Percentiles rank a stretch among this genome's conserved stretches.
phyloP scores from a whole-genome alignment of 2,329 filamentous ascomycete species.

The Grosmannia huntii region DNA sequence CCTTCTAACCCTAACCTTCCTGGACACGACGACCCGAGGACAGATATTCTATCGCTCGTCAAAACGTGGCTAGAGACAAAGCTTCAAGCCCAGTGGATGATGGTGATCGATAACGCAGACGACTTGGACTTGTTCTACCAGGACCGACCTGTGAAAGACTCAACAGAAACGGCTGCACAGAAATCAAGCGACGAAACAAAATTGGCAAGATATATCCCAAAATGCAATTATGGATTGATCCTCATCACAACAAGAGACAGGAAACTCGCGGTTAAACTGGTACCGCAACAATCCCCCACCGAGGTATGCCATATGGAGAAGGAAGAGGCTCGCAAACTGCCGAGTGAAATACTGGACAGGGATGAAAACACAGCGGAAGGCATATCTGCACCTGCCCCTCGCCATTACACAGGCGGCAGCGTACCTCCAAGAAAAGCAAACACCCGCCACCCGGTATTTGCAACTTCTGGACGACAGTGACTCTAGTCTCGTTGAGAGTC shows the following conservation, averaged over 20 bases:
- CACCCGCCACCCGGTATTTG: neutral
- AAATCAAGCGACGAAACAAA: no score
- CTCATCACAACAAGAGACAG: neutral
- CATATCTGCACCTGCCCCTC: neutral
- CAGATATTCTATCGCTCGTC: neutral
- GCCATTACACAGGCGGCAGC: neutral
- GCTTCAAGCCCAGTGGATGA: neutral
- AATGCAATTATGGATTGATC: neutral
- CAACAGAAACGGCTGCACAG: no score
- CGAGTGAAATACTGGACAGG: neutral
- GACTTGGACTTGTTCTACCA: neutral
- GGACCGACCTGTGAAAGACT: neutral
- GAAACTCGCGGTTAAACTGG: neutral
- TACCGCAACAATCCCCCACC: neutral
- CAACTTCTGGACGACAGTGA: neutral
- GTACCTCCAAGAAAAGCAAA: neutral
- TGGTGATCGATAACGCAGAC: neutral
- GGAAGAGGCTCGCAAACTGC: neutral
- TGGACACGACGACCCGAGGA: neutral
- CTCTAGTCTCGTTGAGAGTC: neutral
- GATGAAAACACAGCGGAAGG: neutral
- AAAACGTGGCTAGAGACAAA: neutral
- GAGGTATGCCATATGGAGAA: neutral
- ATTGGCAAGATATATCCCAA: neutral
- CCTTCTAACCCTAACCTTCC: no score